Evolutionary conservation across 2,329 filamentous ascomycete genomes (phyloP), one percentile per base, ranked within the genome.

Genomic region (Pseudogymnoascus sp.): DNA sequence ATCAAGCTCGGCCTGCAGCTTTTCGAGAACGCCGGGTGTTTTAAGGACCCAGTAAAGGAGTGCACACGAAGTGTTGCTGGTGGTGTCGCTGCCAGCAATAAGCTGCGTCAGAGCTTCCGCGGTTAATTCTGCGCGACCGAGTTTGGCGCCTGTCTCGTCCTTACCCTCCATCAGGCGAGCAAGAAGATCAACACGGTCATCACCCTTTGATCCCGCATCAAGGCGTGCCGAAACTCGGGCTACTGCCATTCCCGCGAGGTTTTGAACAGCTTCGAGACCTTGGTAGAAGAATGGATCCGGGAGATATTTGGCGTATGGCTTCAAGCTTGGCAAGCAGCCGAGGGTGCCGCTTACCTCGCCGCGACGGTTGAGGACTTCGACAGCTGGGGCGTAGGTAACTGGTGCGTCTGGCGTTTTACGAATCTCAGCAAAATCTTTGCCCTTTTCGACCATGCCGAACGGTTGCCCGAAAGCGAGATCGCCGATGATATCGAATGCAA

Each of bases 71-170:
- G 91, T 88, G 75, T 91, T 91, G 59, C 84, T 87, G 0, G 87
- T 91, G 0, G 89, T 91, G 72, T 91, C 89, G 43, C 81, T 86
- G 25, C 88, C 89, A 1, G 89, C 88, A 67, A 91, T 96, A 41
- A 96, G 81, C 73, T 96, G 91, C 0, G 91, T 96, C 25, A 96
- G 77, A 0, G 91, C 91, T 75, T 96, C 92, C 35, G 91, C 91
- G 0, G 90, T 95, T 59, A 96, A 79, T 71, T 96, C 91, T 67
- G 88, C 82, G 25, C 89, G 82, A 4, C 89, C 86, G 0, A 96
- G 81, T 9, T 84, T 86, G 62, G 89, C 78, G 61, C 91, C 91
- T 22, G 83, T 87, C 63, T 90, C 87, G 71, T 96, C 90, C 61
- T 88, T 86, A 57, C 90, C 91, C 74, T 95, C 88, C 84, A 95